Percentiles rank a stretch among this genome's conserved stretches.
Evolutionary conservation across 768 basidiomycete species (phyloP).

Genomic region (Galerina sulciceps): DNA sequence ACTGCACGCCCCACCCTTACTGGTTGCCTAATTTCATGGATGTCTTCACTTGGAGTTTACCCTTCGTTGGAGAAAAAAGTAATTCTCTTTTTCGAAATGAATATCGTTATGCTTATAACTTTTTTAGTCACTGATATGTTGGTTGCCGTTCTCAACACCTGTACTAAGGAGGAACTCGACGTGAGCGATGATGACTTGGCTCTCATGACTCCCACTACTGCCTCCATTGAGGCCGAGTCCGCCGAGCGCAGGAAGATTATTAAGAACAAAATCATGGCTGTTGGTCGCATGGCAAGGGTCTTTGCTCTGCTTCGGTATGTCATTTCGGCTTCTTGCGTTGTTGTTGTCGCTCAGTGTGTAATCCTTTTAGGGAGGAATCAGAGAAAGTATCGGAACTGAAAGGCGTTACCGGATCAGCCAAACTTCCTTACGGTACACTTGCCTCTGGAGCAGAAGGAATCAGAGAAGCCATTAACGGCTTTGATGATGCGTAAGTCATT

Average conservation of each 20-base stretch:
- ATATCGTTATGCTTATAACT: background rate
- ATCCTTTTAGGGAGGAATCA: conserved; percentile 81
- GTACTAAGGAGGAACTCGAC: conserved; percentile 95
- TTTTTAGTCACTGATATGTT: conserved; percentile 94
- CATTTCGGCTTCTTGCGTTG: background rate
- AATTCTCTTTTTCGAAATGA: conserved; percentile 2
- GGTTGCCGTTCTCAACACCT: conserved; percentile 93
- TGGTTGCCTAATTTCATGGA: conserved; percentile 99
- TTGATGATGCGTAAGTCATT: conserved; percentile 89
- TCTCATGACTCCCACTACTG: conserved; percentile 40
- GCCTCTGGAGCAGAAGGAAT: conserved; percentile 93
- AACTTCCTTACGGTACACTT: conserved; percentile 82
- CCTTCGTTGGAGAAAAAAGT: conserved; percentile 99
- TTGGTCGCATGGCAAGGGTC: conserved; percentile 94
- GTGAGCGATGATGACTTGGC: conserved; percentile 69
- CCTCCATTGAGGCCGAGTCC: conserved; percentile 54
- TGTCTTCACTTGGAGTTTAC: conserved; percentile 98
- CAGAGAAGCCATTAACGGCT: conserved; percentile 90
- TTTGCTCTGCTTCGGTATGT: conserved; percentile 92
- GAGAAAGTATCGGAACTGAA: conserved; percentile 98
- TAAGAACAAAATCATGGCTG: conserved; percentile 98
- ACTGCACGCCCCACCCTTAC: conserved; percentile 93
- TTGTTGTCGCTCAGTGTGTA: background rate
- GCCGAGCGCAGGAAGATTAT: conserved; percentile 86
- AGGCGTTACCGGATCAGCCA: conserved; percentile 78